Conservation (phyloP, 495 filamentous ascomycete species). For the Barbatosphaeria neglecta region DNA sequence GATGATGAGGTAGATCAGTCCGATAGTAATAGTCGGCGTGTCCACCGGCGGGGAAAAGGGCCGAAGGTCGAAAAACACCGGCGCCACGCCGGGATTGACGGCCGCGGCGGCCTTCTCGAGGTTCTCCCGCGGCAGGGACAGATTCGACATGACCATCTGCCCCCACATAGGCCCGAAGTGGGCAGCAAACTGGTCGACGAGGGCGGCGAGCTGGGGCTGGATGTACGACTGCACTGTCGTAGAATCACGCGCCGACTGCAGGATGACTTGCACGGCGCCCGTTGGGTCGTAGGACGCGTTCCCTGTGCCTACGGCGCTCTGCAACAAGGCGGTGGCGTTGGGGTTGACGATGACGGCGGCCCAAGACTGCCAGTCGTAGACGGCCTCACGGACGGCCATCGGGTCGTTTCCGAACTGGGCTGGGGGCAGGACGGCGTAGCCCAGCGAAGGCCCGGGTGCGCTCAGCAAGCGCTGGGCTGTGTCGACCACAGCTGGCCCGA, state of each 20-base stretch:
- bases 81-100: conserved; percentile 52
- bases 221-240: conserved; percentile 43
- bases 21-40: conserved; percentile 51
- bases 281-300: conserved; percentile 54
- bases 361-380: conserved; percentile 53
- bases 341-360: conserved; percentile 54
- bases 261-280: conserved; percentile 49
- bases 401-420: conserved; percentile 47
- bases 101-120: conserved; percentile 43
- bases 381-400: conserved; percentile 43
- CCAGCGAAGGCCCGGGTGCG: conserved; percentile 24
- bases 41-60: conserved; percentile 47
- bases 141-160: conserved; percentile 25
- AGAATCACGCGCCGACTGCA: conserved; percentile 48
- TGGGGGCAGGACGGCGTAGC: conserved; percentile 38
- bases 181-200: conserved; percentile 32
- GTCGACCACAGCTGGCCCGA: conserved; percentile 45
- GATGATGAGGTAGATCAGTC: conserved; percentile 64
- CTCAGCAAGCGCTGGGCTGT: conserved; percentile 22
- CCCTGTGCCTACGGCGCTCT: conserved; percentile 40
- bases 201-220: conserved; percentile 31
- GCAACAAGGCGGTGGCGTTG: conserved; percentile 52
- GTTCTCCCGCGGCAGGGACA: conserved; percentile 21
- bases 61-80: conserved; percentile 48
- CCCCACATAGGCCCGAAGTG: conserved; percentile 46